Base-by-base conservation (phyloP, 2,329 filamentous ascomycete species). In the Colletotrichum costaricense region DNA sequence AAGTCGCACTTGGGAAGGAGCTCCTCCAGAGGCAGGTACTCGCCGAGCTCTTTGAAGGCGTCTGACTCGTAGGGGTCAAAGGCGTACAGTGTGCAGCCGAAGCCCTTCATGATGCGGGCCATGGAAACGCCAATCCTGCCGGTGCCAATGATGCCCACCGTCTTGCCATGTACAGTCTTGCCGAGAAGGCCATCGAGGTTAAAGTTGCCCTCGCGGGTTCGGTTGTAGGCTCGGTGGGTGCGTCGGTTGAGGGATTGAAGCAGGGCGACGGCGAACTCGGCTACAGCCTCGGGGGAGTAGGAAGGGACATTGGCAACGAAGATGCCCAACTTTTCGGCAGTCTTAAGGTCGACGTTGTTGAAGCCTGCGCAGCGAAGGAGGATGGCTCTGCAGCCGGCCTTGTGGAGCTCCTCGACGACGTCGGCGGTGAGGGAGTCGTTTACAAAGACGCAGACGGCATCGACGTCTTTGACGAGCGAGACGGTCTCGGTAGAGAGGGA, bases 181-280 rank as follows among this genome's bases (percentile, higher is more conserved):
- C 92, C 92, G 19, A 91, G 83, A n/a, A 91, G 81, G 2, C 92
- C 92, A 74, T 92, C 87, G 38, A 93, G 87, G 57, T 86, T 88
- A 79, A 93, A 93, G 80, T 93, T 93, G 63, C 89, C 91, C 80
- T 93, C 91, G 56, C 91, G 89, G 24, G 92, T 91, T 30, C 92
- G 89, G 79, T 91, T 92, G 81, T 92, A 93, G 3, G 91, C 90
- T 26, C 90, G 88, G 79, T 93, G 92, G 16, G 90, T 93, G 78
- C 91, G 89, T 56, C 92, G 89, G 79, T 93, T 92, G 56, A 93
- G 84, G 1, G 91, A 92, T 83, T 92, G 90, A 66, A 93, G 84
- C 73, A 93, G 84, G 2, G 91, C 90, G n/a, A 93, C 87, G 54
- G 90, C 88, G 77, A 93, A 93, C 84, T 93, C 92, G 75, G 91